A percentile compares a stretch with the other conserved stretches of the same genome.
phyloP scores from a whole-genome alignment of 202 grass and related monocot genomes.

The Setaria italica region DNA sequence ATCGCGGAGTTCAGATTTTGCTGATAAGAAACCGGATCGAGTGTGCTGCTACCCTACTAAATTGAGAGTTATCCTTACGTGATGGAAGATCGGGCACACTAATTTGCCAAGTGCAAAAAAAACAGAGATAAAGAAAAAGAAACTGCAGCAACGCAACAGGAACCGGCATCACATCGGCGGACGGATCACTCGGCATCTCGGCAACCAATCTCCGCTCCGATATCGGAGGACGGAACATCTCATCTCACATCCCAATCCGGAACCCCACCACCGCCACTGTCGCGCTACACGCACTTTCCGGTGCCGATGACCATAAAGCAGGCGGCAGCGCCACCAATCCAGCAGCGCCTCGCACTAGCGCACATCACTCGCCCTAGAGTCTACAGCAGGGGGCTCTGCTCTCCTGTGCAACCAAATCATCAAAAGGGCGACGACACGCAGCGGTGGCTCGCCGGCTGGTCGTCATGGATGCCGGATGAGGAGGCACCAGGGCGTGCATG shows the following conservation, averaged over 20 bases:
- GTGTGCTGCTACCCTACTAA: too few species aligned
- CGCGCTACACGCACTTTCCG: conserved; percentile 11
- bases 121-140: too few species aligned
- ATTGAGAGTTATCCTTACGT: too few species aligned
- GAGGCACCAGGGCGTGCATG: conserved; percentile 2
- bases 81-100: too few species aligned
- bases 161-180: neutral
- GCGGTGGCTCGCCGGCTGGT: conserved; percentile 21
- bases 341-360: conserved; percentile 4
- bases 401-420: conserved; percentile 44
- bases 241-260: conserved; percentile 2
- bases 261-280: neutral
- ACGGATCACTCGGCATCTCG: neutral
- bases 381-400: neutral
- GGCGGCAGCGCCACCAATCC: neutral
- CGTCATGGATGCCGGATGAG: conserved; percentile 31
- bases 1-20: too few species aligned
- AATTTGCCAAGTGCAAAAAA: too few species aligned
- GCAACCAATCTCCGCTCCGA: neutral
- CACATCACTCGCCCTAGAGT: conserved; percentile 29
- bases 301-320: neutral
- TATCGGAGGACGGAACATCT: conserved; percentile 7
- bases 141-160: neutral
- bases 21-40: too few species aligned
- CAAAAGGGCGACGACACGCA: conserved; percentile 25